Conservation (phyloP, 75 land plant genomes). For the Cupressus sempervirens region DNA sequence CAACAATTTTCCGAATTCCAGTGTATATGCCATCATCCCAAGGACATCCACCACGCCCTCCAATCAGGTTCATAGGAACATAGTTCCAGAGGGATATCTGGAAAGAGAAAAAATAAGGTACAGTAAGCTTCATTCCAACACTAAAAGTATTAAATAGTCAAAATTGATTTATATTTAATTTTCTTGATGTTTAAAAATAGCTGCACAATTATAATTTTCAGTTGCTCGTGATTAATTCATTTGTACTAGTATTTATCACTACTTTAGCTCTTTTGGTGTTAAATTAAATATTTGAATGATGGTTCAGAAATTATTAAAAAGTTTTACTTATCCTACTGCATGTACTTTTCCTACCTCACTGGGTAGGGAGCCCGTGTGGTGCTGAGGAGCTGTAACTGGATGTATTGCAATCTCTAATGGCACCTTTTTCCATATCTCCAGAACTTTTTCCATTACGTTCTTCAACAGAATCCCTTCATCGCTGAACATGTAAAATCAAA, state of each 20-base stretch:
- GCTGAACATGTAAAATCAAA: background rate
- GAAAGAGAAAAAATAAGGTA: background rate
- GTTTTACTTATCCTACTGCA: too few relatives aligned
- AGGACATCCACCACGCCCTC: constrained; percentile 49
- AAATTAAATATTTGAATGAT: too few relatives aligned
- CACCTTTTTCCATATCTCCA: background rate
- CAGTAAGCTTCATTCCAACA: too few relatives aligned
- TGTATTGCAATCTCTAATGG: background rate
- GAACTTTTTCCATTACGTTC: background rate
- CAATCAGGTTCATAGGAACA: constrained; percentile 45
- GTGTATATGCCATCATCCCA: constrained; percentile 63
- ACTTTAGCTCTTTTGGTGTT: too few relatives aligned
- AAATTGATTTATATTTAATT: too few relatives aligned
- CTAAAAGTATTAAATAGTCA: too few relatives aligned
- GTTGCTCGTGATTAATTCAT: too few relatives aligned
- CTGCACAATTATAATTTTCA: too few relatives aligned
- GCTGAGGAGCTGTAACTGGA: background rate
- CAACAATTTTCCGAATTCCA: constrained; percentile 37
- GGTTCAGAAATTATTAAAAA: too few relatives aligned
- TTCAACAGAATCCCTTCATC: background rate
- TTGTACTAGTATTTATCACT: too few relatives aligned
- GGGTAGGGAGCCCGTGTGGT: background rate
- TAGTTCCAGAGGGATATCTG: constrained; percentile 14
- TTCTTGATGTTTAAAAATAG: too few relatives aligned
- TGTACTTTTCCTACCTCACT: background rate